Conservation (phyloP, 345 rosid genomes). For the Gossypium mustelinum region DNA sequence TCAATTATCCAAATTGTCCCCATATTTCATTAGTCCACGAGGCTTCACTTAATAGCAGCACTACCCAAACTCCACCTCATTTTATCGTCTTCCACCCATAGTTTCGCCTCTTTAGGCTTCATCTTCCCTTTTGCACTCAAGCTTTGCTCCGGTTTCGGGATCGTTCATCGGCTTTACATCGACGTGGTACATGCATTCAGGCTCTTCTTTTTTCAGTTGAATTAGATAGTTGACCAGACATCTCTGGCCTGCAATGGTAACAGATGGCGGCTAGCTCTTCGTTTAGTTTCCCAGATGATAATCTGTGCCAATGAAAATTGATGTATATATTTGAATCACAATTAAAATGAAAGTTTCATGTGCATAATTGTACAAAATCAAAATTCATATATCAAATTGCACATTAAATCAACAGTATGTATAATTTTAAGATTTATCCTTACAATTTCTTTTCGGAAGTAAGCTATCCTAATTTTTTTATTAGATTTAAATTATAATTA, state of each 20-base stretch:
- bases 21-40: constrained; percentile 15
- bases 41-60: constrained; percentile 9
- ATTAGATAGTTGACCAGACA: constrained; percentile 9
- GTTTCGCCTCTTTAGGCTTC: background rate
- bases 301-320: background rate
- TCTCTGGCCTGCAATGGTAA: background rate
- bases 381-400: too few relatives aligned
- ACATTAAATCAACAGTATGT: too few relatives aligned
- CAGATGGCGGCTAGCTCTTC: constrained; percentile 25
- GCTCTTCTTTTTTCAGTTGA: constrained; percentile 10
- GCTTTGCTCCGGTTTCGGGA: background rate
- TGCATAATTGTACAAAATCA: too few relatives aligned
- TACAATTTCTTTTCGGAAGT: too few relatives aligned
- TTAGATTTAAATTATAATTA: too few relatives aligned
- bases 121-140: constrained; percentile 3
- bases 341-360: too few relatives aligned
- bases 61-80: constrained; percentile 7
- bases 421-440: too few relatives aligned
- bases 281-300: constrained; percentile 24
- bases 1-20: background rate
- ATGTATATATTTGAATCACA: too few relatives aligned
- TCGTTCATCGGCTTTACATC: background rate
- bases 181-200: background rate
- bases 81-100: background rate
- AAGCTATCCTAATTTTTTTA: too few relatives aligned